These are phyloP conservation scores for Colletotrichum euphorbiae DNA, from an alignment of 2,329 filamentous ascomycete species.

Conservation along the genomic window DNA sequence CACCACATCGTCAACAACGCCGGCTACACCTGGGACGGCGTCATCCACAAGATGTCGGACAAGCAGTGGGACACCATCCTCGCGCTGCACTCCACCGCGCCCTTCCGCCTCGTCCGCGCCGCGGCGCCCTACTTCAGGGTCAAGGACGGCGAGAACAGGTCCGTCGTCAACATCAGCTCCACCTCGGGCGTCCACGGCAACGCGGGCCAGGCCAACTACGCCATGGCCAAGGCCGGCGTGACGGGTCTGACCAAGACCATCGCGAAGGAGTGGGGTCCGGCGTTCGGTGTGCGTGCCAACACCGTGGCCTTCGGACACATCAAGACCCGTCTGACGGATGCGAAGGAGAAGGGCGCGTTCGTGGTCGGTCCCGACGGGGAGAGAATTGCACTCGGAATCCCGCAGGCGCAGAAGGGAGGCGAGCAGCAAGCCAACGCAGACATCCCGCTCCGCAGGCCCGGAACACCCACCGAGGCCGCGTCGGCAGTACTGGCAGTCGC, in stretches of 20 bases:
- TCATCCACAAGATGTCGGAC: constrained; percentile 90
- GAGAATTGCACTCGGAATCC: constrained; percentile 81
- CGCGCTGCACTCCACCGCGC: constrained; percentile 84
- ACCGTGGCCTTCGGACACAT: constrained; percentile 89
- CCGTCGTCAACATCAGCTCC: constrained; percentile 85
- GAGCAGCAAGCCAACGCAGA: constrained; percentile 66
- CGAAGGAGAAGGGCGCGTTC: constrained; percentile 87
- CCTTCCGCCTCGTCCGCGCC: constrained; percentile 84
- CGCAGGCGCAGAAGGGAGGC: constrained; percentile 64
- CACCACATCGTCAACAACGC: constrained; percentile 94
- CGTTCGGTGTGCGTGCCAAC: constrained; percentile 85
- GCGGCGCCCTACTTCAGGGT: constrained; percentile 90
- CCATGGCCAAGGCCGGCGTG: constrained; percentile 85
- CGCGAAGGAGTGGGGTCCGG: constrained; percentile 88
- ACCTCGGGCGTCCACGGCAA: constrained; percentile 89
- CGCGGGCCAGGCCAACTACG: constrained; percentile 91
- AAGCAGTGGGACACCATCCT: constrained; percentile 93
- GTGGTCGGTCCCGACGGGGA: constrained; percentile 80
- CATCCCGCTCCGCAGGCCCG: constrained; percentile 82
- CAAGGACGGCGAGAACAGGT: constrained; percentile 81
- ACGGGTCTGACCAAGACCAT: constrained; percentile 88
- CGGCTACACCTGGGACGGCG: constrained; percentile 92
- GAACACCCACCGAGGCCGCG: constrained; percentile 84
- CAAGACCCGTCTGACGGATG: constrained; percentile 81
- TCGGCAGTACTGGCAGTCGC: constrained; percentile 81